Evolutionary conservation across 2,329 filamentous ascomycete genomes (phyloP).

Genomic region (Aspergillus ustus): DNA sequence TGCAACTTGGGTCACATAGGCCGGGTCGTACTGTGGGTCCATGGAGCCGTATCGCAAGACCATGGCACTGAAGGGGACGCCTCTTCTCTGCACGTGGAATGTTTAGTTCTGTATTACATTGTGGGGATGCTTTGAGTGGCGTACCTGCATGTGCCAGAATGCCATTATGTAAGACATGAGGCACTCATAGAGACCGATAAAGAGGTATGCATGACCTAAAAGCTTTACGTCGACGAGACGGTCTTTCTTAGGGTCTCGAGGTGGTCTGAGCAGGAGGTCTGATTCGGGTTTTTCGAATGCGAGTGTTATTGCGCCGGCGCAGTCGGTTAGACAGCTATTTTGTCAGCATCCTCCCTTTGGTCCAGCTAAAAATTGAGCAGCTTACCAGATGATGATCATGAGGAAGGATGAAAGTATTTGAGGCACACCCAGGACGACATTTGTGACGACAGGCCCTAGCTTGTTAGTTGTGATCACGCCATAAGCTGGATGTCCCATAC

Average conservation of each 20-base stretch:
- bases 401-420: slow-evolving; percentile 75
- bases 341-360: slow-evolving; percentile 3
- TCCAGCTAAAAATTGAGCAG: not conserved
- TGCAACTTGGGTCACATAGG: slow-evolving; percentile 53
- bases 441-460: slow-evolving; percentile 68
- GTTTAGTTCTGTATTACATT: not conserved
- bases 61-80: slow-evolving; percentile 66
- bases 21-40: slow-evolving; percentile 56
- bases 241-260: slow-evolving; percentile 70
- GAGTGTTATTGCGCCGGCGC: slow-evolving; percentile 71
- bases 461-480: not conserved
- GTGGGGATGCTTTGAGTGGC: not conserved
- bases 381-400: slow-evolving; percentile 69
- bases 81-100: slow-evolving; percentile 43
- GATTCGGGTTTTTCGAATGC: slow-evolving; percentile 79
- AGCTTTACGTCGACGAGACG: slow-evolving; percentile 75
- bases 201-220: slow-evolving; percentile 72
- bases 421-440: slow-evolving; percentile 72
- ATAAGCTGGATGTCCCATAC: slow-evolving; percentile 30
- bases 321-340: slow-evolving; percentile 73
- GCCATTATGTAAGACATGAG: slow-evolving; percentile 66
- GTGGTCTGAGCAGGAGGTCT: slow-evolving; percentile 71
- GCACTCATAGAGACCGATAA: slow-evolving; percentile 69
- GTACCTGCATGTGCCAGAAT: slow-evolving; percentile 64
- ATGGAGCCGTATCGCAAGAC: slow-evolving; percentile 71